A percentile compares a stretch with the other conserved stretches of the same genome.
Conservation (phyloP, 1,284 basidiomycete species). For the Rhodotorula sp. region DNA sequence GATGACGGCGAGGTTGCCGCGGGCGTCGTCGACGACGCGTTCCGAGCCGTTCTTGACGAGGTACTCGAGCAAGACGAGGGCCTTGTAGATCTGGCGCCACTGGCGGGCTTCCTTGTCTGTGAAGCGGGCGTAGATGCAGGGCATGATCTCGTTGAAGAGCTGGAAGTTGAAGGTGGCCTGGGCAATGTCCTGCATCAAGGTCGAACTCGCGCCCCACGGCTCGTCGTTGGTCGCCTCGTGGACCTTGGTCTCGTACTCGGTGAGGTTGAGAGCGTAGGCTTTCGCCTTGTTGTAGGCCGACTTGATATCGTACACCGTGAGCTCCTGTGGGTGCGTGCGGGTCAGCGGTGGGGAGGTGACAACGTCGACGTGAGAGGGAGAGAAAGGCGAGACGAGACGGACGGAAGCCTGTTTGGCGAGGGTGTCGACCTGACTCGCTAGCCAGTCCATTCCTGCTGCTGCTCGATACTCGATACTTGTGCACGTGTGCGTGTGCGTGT, state of each 20-base stretch:
- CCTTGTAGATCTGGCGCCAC: slow-evolving; percentile 99
- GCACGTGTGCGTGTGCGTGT: background rate
- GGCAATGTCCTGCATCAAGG: slow-evolving; percentile 97
- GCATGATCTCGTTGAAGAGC: slow-evolving; percentile 99
- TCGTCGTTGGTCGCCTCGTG: slow-evolving; percentile 97
- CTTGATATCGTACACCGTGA: slow-evolving; percentile 89
- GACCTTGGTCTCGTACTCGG: slow-evolving; percentile 97
- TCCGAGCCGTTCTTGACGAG: slow-evolving; percentile 98
- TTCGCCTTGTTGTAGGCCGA: slow-evolving; percentile 59
- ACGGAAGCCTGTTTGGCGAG: slow-evolving; percentile 42
- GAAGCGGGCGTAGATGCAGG: slow-evolving; percentile 79
- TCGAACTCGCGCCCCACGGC: slow-evolving; percentile 97
- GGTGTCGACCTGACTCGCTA: slow-evolving; percentile 33
- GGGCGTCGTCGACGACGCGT: slow-evolving; percentile 94
- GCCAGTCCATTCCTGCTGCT: slow-evolving; percentile 38
- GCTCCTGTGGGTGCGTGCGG: slow-evolving; percentile 46
- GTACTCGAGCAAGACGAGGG: slow-evolving; percentile 57
- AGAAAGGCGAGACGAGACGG: background rate
- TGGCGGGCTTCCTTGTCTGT: slow-evolving; percentile 91
- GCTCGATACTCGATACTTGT: background rate
- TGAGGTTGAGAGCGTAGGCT: slow-evolving; percentile 77
- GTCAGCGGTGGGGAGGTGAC: background rate
- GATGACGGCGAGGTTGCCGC: slow-evolving; percentile 89
- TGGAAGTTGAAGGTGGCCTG: slow-evolving; percentile 93
- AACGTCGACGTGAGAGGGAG: background rate